A percentile compares a stretch with the other conserved stretches of the same genome.
These are phyloP conservation scores for Penicillium turbatum DNA, from an alignment of 495 filamentous ascomycete species.

Conservation along the genomic window DNA sequence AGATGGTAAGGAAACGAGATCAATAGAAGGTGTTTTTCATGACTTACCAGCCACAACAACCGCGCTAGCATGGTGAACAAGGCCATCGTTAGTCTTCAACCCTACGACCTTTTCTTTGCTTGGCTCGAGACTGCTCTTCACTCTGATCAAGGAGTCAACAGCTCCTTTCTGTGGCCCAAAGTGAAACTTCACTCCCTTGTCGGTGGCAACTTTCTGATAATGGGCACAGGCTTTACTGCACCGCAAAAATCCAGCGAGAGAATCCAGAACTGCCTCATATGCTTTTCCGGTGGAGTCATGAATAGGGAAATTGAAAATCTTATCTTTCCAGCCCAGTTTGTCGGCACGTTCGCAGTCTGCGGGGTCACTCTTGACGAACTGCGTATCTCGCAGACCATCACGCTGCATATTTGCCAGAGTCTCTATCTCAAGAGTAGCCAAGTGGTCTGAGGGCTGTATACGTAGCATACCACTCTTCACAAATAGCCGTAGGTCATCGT, in stretches of 20 bases:
- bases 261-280: slow-evolving; percentile 17
- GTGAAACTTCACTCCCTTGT: slow-evolving; percentile 12
- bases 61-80: slow-evolving; percentile 8
- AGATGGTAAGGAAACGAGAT: not conserved
- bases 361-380: slow-evolving; percentile 16
- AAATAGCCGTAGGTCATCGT: slow-evolving; percentile 5
- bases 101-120: slow-evolving; percentile 16
- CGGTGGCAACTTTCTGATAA: slow-evolving; percentile 12
- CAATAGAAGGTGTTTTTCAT: too few relatives aligned
- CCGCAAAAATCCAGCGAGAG: slow-evolving; percentile 14
- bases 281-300: slow-evolving; percentile 4
- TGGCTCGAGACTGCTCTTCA: slow-evolving; percentile 2
- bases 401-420: slow-evolving; percentile 16
- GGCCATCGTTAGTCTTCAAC: slow-evolving; percentile 10
- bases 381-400: slow-evolving; percentile 15
- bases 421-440: slow-evolving; percentile 11
- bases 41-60: slow-evolving; percentile 19
- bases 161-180: slow-evolving; percentile 10
- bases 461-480: slow-evolving; percentile 16
- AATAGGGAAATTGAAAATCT: slow-evolving; percentile 14
- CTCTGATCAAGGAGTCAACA: slow-evolving; percentile 13
- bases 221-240: slow-evolving; percentile 17
- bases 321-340: slow-evolving; percentile 11
- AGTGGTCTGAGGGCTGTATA: slow-evolving; percentile 11
- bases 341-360: slow-evolving; percentile 15